A percentile compares a stretch with the other conserved stretches of the same genome.
Evolutionary conservation across 306 rosid genomes (phyloP).

Genomic region (Vicia faba): DNA sequence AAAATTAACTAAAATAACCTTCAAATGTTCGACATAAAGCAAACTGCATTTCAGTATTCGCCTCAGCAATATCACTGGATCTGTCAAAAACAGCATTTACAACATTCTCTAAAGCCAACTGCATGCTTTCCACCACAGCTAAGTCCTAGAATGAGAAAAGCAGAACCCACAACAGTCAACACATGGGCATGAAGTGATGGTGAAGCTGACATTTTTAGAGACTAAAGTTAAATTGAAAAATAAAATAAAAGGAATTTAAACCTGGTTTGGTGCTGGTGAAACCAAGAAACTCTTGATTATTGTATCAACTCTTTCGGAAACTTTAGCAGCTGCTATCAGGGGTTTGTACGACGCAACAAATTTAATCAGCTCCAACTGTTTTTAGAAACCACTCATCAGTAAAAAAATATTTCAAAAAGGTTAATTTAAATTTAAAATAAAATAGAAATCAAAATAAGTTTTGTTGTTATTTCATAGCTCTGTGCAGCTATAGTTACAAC

Average conservation of each 20-base stretch:
- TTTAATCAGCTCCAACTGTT: conserved; percentile 85
- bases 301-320: conserved; percentile 69
- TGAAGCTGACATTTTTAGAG: conserved; percentile 34
- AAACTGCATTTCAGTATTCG: conserved; percentile 68
- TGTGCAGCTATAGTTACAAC: neutral
- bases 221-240: conserved; percentile 37
- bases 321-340: conserved; percentile 65
- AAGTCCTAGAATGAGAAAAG: conserved; percentile 61
- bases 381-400: conserved; percentile 41
- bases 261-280: conserved; percentile 73
- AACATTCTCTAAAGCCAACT: conserved; percentile 78
- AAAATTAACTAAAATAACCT: conserved; percentile 56
- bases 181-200: conserved; percentile 33
- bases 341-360: conserved; percentile 86
- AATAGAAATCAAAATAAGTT: conserved; percentile 12
- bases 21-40: conserved; percentile 69
- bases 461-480: neutral
- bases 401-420: conserved; percentile 28
- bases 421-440: conserved; percentile 4
- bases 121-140: conserved; percentile 90
- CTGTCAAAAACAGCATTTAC: conserved; percentile 75
- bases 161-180: conserved; percentile 23
- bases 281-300: conserved; percentile 61
- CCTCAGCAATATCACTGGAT: conserved; percentile 57
- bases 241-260: conserved; percentile 39